Conservation (phyloP, 208 protist genomes). For the Crithidia expoeki region DNA sequence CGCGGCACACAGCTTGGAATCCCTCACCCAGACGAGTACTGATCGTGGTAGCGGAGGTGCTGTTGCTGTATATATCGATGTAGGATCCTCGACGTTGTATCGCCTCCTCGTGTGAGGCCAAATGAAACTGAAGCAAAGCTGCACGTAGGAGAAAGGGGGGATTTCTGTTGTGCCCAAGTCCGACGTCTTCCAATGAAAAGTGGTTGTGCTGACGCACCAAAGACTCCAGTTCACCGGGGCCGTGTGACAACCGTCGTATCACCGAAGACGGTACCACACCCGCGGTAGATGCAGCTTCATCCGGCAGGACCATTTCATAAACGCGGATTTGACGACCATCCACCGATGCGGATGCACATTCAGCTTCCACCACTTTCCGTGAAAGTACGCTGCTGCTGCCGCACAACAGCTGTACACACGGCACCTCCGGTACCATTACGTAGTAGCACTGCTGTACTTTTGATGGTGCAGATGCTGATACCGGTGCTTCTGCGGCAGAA, state of each 20-base stretch:
- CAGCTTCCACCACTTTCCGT: neutral
- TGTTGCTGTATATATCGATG: neutral
- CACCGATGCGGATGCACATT: neutral
- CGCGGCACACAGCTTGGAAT: conserved; percentile 7
- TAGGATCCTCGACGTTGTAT: neutral
- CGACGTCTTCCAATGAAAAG: no score
- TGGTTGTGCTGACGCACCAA: neutral
- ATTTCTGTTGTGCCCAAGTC: no score
- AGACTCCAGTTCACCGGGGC: conserved; percentile 3
- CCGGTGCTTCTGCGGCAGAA: conserved; percentile 6
- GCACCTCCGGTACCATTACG: conserved; percentile 35
- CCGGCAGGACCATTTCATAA: conserved; percentile 12
- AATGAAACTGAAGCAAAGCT: neutral
- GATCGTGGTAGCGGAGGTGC: neutral
- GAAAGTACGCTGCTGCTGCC: neutral
- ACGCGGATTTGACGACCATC: conserved; percentile 29
- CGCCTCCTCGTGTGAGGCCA: neutral
- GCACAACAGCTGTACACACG: conserved; percentile 26
- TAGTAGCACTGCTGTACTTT: neutral
- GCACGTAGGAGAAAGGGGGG: no score
- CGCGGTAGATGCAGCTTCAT: neutral
- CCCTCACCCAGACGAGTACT: neutral
- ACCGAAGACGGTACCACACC: neutral
- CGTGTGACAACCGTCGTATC: conserved; percentile 4
- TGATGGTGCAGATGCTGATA: neutral